Base-by-base conservation (phyloP, 208 protist genomes). In the Leishmania amazonensis region DNA sequence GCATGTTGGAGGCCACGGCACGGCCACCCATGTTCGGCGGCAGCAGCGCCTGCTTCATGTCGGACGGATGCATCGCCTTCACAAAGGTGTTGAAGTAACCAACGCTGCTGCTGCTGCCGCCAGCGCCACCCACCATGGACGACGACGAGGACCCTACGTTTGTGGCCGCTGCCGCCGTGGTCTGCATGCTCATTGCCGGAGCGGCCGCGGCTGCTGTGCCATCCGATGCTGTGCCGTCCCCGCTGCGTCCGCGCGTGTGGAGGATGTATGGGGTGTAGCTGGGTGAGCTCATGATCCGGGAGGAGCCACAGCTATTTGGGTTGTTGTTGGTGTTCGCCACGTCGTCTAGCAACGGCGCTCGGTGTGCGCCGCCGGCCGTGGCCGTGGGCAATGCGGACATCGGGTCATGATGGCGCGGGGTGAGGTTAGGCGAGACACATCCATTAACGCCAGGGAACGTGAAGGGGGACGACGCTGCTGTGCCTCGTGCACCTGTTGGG, bases 1-100 rank as follows among this genome's bases (percentile, higher is more conserved):
- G 7, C 4, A 24, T 24, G 57, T 68, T 57, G 35, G 13, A 40
- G 38, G 4, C 54, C 57, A 67, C 2, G 24, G 2, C 57, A 0
- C 75, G 75, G 57, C 80, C 81, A 9, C 70, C 54, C 81, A 84
- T 84, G 31, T 74, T 64, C 0, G 81, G 81, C 28, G 81, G 81
- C 42, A 80, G 42, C 45, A 84, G 70, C 2, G 54, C 57, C 54
- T 84, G 81, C 65, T 78, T 58, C 67, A 58, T 58, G 1, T 49
- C 2, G 54, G 62, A 42, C 54, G 76, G 76, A n/a, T 78, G 54
- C 0, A 38, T 78, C 19, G 76, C 45, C 51, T 72, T 75, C 76
- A 84, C 74, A 62, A 80, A 80, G 4, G 58, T 73, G 75, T 80
- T 80, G 3, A 84, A 35, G 60, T 80, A 45, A 2, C 67, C 67